phyloP scores from a whole-genome alignment of 2,329 filamentous ascomycete species.

The Fusarium abutilonis region DNA sequence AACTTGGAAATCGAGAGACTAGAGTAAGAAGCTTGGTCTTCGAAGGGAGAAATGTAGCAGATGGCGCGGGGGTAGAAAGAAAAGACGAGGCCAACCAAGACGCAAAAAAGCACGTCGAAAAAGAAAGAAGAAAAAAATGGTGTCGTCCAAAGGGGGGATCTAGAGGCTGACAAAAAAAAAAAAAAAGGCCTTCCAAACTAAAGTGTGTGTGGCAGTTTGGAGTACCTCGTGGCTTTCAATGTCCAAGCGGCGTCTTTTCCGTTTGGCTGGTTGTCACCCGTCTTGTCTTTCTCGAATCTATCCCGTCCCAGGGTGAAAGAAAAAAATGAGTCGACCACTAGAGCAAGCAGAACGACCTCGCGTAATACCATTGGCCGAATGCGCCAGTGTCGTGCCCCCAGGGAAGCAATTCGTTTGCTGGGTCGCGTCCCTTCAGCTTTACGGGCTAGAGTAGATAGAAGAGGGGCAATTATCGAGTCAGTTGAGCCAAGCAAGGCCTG shows the following conservation, averaged over 20 bases:
- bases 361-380: conserved; percentile 27
- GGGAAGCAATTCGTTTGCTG: conserved; percentile 30
- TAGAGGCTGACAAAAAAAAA: conserved; percentile 27
- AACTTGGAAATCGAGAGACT: conserved; percentile 29
- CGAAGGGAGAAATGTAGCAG: conserved; percentile 20
- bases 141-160: conserved; percentile 13
- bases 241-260: conserved; percentile 32
- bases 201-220: conserved; percentile 8
- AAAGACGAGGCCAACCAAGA: conserved; percentile 26
- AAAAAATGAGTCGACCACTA: conserved; percentile 19
- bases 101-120: conserved; percentile 31
- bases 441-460: conserved; percentile 30
- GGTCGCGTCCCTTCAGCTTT: conserved; percentile 29
- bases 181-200: conserved; percentile 27
- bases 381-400: conserved; percentile 5
- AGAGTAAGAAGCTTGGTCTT: conserved; percentile 16
- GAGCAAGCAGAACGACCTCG: conserved; percentile 1
- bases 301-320: conserved; percentile 1
- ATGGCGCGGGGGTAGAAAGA: conserved; percentile 29
- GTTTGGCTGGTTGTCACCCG: conserved; percentile 29
- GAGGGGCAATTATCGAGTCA: conserved; percentile 38
- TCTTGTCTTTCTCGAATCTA: conserved; percentile 15
- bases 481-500: conserved; percentile 36
- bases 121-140: conserved; percentile 8
- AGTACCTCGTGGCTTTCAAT: conserved; percentile 19